phyloP scores from a whole-genome alignment of 2,329 filamentous ascomycete species.

The Geosmithia flava region DNA sequence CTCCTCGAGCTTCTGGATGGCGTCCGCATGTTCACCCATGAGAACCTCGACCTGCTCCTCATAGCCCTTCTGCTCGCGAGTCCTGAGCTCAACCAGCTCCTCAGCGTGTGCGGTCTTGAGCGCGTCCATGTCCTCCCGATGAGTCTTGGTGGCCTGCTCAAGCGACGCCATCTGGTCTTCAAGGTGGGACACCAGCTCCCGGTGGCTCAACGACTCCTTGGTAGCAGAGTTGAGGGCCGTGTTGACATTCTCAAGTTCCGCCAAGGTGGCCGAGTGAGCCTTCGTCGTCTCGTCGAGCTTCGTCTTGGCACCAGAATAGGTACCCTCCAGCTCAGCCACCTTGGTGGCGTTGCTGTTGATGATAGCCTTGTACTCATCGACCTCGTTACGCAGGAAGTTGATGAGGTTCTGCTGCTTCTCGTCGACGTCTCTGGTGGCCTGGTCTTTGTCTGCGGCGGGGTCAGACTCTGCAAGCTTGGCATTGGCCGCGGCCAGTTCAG shows the following conservation, averaged over 20 bases:
- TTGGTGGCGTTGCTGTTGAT: conserved; percentile 57
- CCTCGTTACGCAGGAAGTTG: conserved; percentile 54
- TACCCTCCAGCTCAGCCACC: conserved; percentile 62
- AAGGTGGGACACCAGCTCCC: conserved; percentile 36
- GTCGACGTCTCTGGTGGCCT: conserved; percentile 32
- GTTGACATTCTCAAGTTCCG: conserved; percentile 55
- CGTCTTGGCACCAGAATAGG: conserved; percentile 51
- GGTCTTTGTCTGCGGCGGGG: conserved; percentile 20
- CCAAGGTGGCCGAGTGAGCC: conserved; percentile 51
- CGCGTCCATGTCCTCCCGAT: conserved; percentile 37
- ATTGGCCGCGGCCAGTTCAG: conserved; percentile 39
- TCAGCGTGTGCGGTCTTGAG: conserved; percentile 36
- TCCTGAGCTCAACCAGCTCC: conserved; percentile 35
- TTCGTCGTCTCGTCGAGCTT: conserved; percentile 52
- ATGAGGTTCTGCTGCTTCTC: conserved; percentile 48
- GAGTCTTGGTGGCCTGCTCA: conserved; percentile 41
- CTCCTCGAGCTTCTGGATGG: conserved; percentile 40
- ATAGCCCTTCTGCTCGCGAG: conserved; percentile 38
- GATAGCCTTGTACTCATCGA: conserved; percentile 69
- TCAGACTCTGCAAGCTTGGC: conserved; percentile 29
- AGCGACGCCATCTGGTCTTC: conserved; percentile 49
- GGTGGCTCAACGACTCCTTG: conserved; percentile 30
- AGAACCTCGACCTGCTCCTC: conserved; percentile 46
- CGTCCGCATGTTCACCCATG: conserved; percentile 46
- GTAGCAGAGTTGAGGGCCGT: conserved; percentile 42